Evolutionary conservation across 2,329 filamentous ascomycete genomes (phyloP), one percentile per base, ranked within the genome.

Genomic region (Erysiphe pulchra): DNA sequence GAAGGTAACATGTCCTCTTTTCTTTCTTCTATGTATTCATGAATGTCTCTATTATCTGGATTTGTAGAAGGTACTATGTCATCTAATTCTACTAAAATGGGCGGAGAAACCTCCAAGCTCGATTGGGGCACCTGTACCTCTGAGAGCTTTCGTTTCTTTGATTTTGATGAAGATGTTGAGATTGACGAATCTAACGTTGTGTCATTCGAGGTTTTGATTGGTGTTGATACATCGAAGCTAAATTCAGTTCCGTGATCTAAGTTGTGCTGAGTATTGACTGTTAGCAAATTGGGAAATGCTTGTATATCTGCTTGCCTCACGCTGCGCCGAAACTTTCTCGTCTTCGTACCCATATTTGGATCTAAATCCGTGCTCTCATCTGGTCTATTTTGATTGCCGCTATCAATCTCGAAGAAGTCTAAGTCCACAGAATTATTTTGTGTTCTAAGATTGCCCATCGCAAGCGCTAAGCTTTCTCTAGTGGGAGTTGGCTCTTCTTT

Each of bases 201-300:
- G 37, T 60, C 61, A 49, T 63, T 68, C 33, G 62, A 61, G 17
- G 67, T 60, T 47, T 73, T 69, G 24, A 78, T 54, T 3, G 77
- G 77, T 7, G 78, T 82, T 14, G 75, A 77, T 60, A 80, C 75
- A 28, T 73, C 75, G 47, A 68, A 77, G 45, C 64, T 67, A 54
- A 73, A 77, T 51, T 70, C 67, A 18, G 70, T 65, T 31, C 55
- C 55, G 12, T 70, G 65, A 28, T 69, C 64, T 4, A 54, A 51
- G 34, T 50, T 50, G 31, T 50, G 66, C 20, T 67, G 63, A 11
- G 49, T 60, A 61, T 24, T 55, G 57, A 28, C 55, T 57, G 47
- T 56, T 51, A 44, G 55, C 48, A 59, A 57, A 30, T 56, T 10
- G 49, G 53, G 17, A 55, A 57, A 45, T 70, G 68, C 38, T 77